phyloP scores from a whole-genome alignment of 164 flowering plant species.

The Saururus chinensis region DNA sequence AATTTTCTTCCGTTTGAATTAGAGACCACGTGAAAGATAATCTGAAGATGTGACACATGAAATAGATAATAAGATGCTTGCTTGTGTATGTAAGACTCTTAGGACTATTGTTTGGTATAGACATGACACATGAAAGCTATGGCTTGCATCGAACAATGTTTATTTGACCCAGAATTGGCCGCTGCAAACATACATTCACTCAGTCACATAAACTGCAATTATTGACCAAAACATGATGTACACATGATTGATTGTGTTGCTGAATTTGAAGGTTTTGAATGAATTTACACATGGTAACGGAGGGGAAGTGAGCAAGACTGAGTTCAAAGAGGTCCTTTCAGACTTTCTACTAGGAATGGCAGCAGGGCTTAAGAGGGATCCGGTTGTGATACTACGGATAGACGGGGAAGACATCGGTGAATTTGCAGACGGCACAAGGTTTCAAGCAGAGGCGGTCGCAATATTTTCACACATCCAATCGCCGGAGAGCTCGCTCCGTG shows the following conservation, averaged over 20 bases:
- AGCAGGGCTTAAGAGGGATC: conserved; percentile 82
- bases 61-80: not conserved
- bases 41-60: not conserved
- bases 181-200: no score
- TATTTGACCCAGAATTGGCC: no score
- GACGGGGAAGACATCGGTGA: conserved; percentile 86
- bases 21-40: not conserved
- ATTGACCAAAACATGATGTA: no score
- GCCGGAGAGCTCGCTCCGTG: conserved; percentile 30
- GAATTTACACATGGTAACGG: conserved; percentile 78
- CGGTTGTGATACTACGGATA: conserved; percentile 84
- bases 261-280: conserved; percentile 48
- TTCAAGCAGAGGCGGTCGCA: conserved; percentile 50
- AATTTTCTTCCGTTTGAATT: not conserved
- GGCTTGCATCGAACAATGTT: no score
- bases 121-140: not conserved
- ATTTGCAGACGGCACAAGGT: conserved; percentile 49
- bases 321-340: conserved; percentile 69
- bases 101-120: not conserved
- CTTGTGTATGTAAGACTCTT: not conserved
- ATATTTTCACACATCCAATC: conserved; percentile 37
- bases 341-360: conserved; percentile 87
- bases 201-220: no score
- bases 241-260: not conserved
- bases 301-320: conserved; percentile 60